phyloP scores from a whole-genome alignment of 78 protist species.

The Guillardia theta region DNA sequence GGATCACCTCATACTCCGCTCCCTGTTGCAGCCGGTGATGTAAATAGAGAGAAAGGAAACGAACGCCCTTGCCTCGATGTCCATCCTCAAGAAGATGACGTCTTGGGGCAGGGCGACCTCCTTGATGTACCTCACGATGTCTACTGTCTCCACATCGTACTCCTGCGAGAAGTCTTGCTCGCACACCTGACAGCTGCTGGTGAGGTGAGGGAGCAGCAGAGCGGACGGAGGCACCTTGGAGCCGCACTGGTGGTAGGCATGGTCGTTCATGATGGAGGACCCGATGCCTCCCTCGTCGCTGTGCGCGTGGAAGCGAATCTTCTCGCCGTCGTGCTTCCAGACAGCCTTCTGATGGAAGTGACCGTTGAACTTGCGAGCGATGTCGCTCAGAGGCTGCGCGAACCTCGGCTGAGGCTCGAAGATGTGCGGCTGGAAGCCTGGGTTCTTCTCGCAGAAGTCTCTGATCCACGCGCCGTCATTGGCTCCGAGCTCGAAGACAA shows the following conservation, averaged over 20 bases:
- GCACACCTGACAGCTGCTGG: neutral
- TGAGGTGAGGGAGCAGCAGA: neutral
- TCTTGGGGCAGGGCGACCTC: neutral
- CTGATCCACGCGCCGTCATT: neutral
- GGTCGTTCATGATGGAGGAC: neutral
- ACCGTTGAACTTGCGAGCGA: neutral
- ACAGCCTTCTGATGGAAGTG: neutral
- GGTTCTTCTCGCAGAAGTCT: neutral
- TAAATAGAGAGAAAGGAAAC: neutral
- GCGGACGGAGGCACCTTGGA: neutral
- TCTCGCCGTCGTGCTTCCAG: neutral
- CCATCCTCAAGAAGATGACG: neutral
- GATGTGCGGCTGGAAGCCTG: constrained; percentile 28
- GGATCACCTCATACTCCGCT: neutral
- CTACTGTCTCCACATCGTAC: constrained; percentile 24
- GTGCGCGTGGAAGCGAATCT: neutral
- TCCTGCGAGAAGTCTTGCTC: constrained; percentile 2
- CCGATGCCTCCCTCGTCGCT: constrained; percentile 17
- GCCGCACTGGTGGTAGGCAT: constrained; percentile 26
- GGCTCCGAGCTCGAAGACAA: constrained; percentile 6
- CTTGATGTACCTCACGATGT: neutral
- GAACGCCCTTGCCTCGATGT: constrained; percentile 16
- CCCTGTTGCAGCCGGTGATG: neutral
- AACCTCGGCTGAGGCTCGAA: constrained; percentile 35
- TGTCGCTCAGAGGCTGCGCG: neutral